phyloP scores from a whole-genome alignment of 2,329 filamentous ascomycete species.

The Trichoderma atroviride region DNA sequence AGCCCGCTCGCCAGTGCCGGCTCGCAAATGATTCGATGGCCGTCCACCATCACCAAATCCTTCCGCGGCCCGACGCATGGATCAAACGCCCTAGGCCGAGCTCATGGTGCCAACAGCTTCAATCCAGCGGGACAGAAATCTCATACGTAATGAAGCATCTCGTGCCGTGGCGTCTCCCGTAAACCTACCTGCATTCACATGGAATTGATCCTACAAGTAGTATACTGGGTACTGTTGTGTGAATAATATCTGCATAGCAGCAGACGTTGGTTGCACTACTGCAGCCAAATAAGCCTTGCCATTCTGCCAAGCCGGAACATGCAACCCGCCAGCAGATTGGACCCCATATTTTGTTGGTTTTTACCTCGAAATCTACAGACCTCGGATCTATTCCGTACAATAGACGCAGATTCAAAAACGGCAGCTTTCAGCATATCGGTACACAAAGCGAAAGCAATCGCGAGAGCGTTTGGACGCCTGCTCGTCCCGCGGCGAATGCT shows the following conservation, averaged over 20 bases:
- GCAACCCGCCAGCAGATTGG: constrained; percentile 8
- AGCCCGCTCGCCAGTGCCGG: background rate
- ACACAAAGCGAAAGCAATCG: background rate
- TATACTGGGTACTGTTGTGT: too few relatives aligned
- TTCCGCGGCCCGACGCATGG: background rate
- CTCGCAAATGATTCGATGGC: background rate
- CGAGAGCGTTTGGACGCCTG: background rate
- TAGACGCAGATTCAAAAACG: background rate
- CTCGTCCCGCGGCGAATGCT: background rate
- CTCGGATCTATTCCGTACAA: background rate
- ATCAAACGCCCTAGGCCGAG: background rate
- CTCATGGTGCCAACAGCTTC: background rate
- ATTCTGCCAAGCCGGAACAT: background rate
- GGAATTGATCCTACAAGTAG: too few relatives aligned
- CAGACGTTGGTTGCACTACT: background rate
- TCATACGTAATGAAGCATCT: background rate
- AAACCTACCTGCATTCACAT: too few relatives aligned
- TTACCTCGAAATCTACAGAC: background rate
- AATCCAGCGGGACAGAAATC: background rate
- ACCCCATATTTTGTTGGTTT: constrained; percentile 1
- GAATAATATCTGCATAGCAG: background rate
- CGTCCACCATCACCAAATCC: background rate
- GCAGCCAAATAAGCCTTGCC: constrained; percentile 8
- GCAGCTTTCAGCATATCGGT: background rate
- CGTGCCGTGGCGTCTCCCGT: background rate